These are phyloP conservation scores for Begonia loranthoides DNA, from an alignment of 306 rosid genomes.

Conservation along the genomic window DNA sequence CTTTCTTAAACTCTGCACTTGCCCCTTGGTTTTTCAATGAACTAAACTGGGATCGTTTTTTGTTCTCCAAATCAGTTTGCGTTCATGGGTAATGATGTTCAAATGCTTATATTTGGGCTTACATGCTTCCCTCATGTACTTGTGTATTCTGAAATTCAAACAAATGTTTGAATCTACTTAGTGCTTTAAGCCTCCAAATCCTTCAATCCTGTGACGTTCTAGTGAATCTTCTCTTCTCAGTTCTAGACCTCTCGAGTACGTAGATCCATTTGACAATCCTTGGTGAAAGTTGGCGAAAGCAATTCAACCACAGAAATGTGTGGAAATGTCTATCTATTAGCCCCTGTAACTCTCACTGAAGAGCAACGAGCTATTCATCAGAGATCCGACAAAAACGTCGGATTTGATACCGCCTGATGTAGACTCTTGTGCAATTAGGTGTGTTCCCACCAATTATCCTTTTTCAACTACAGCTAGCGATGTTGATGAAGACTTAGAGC, in stretches of 20 bases:
- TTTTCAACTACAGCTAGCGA: slow-evolving; percentile 82
- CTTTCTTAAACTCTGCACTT: too few species aligned
- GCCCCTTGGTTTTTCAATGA: too few species aligned
- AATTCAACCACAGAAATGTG: slow-evolving; percentile 78
- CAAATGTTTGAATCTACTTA: too few species aligned
- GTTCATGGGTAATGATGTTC: too few species aligned
- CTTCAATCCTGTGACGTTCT: neutral
- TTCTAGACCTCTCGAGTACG: slow-evolving; percentile 78
- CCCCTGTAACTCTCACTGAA: slow-evolving; percentile 81
- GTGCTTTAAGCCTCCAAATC: too few species aligned
- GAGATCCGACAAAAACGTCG: slow-evolving; percentile 73
- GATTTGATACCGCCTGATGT: slow-evolving; percentile 69
- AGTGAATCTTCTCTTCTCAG: slow-evolving; percentile 19
- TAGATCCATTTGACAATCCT: slow-evolving; percentile 88
- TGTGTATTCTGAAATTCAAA: neutral
- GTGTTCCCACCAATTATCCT: slow-evolving; percentile 94
- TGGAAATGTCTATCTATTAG: slow-evolving; percentile 82
- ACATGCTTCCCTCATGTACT: slow-evolving; percentile 31
- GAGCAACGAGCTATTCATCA: slow-evolving; percentile 76
- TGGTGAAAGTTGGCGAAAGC: slow-evolving; percentile 69
- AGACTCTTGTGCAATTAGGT: slow-evolving; percentile 77
- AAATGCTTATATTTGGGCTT: slow-evolving; percentile 53
- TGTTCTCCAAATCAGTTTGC: too few species aligned
- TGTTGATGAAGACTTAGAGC: slow-evolving; percentile 78
- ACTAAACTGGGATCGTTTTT: too few species aligned